Conservation (phyloP, 176 grass and related monocot genomes). For the Paspalum notatum region DNA sequence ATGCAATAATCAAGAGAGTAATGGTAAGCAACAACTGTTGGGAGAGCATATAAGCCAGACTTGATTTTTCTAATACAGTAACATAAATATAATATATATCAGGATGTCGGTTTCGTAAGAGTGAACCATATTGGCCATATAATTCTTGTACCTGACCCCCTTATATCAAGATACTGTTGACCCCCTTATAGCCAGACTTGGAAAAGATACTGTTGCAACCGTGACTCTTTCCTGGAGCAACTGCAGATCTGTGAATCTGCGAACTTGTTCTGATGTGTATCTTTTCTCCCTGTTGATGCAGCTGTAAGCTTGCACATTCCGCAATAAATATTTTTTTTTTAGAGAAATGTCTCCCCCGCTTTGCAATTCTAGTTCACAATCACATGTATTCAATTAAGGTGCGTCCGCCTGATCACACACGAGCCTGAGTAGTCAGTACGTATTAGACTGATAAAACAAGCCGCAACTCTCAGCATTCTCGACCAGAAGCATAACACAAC, state of each 20-base stretch:
- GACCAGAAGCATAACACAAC: too few species aligned
- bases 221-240: not conserved
- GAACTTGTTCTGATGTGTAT: not conserved
- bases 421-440: too few species aligned
- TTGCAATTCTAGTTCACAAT: too few species aligned
- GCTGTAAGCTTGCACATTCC: slow-evolving; percentile 21
- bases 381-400: too few species aligned
- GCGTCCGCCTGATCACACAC: too few species aligned
- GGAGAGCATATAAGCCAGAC: not conserved
- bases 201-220: not conserved
- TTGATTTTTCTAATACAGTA: slow-evolving; percentile 9
- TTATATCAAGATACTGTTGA: too few species aligned
- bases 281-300: slow-evolving; percentile 12
- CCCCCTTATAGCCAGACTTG: too few species aligned
- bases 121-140: not conserved
- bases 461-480: too few species aligned
- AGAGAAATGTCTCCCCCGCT: too few species aligned
- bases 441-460: too few species aligned
- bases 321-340: not conserved
- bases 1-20: slow-evolving; percentile 31
- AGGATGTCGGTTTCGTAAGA: not conserved
- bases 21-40: slow-evolving; percentile 12
- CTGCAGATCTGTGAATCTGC: not conserved
- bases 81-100: not conserved
- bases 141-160: too few species aligned